Percentiles rank a stretch among this genome's conserved stretches.
phyloP scores from a whole-genome alignment of 768 basidiomycete species.

The Trametes coccinea region DNA sequence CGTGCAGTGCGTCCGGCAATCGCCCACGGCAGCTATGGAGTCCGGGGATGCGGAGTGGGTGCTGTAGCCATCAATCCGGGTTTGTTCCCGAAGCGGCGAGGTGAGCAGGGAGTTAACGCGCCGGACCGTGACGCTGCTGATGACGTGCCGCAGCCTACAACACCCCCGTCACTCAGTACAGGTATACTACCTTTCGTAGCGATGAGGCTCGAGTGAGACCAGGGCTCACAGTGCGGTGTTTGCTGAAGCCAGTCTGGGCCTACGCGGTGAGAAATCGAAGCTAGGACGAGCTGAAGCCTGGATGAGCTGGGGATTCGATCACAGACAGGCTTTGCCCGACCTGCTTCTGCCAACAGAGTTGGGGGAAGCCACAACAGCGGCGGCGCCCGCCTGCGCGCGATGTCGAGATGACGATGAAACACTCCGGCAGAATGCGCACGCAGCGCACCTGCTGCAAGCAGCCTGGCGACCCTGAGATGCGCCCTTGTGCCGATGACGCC shows the following conservation, averaged over 20 bases:
- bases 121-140: no score
- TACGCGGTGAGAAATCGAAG: no score
- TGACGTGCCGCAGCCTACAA: no score
- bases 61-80: no score
- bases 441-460: neutral
- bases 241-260: no score
- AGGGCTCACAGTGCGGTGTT: neutral
- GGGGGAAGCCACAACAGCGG: neutral
- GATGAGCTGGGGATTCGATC: neutral
- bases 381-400: neutral
- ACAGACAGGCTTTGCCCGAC: neutral
- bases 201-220: neutral
- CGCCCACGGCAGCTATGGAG: no score
- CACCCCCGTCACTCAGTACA: no score
- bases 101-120: no score
- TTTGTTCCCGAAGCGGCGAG: no score
- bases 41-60: no score
- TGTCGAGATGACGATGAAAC: no score
- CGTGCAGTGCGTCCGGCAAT: no score
- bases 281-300: neutral
- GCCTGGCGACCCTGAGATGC: conserved; percentile 13
- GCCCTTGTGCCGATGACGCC: neutral
- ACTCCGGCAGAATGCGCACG: neutral
- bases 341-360: neutral
- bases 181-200: neutral